Evolutionary conservation across 768 basidiomycete genomes (phyloP).

Genomic region (Tulasnella sp.): DNA sequence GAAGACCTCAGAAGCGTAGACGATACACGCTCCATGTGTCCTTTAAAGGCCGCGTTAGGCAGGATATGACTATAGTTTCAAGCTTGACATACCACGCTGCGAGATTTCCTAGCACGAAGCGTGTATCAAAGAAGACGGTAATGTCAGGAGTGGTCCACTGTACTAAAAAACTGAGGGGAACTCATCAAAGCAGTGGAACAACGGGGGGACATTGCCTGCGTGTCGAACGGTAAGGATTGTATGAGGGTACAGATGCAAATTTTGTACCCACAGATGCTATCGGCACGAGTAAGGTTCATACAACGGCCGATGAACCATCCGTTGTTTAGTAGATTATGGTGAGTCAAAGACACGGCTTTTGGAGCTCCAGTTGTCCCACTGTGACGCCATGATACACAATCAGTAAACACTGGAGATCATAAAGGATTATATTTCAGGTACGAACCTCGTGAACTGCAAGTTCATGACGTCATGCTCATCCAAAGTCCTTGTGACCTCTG

Average conservation of each 20-base stretch:
- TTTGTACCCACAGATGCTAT: slow-evolving; percentile 51
- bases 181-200: slow-evolving; percentile 88
- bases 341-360: slow-evolving; percentile 76
- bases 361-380: slow-evolving; percentile 75
- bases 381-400: slow-evolving; percentile 13
- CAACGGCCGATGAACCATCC: slow-evolving; percentile 54
- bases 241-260: background rate
- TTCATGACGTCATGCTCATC: slow-evolving; percentile 64
- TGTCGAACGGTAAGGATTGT: slow-evolving; percentile 7
- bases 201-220: slow-evolving; percentile 67
- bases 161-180: too few relatives aligned
- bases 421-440: background rate
- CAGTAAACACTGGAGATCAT: background rate
- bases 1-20: slow-evolving; percentile 60
- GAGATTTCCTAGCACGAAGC: slow-evolving; percentile 19
- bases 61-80: background rate
- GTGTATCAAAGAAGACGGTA: slow-evolving; percentile 27
- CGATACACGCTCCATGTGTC: slow-evolving; percentile 59
- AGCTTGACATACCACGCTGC: slow-evolving; percentile 12
- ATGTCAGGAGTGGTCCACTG: background rate
- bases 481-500: slow-evolving; percentile 33
- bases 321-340: slow-evolving; percentile 70
- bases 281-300: slow-evolving; percentile 55
- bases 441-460: slow-evolving; percentile 73
- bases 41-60: slow-evolving; percentile 27